A percentile compares a stretch with the other conserved stretches of the same genome.
phyloP scores from a whole-genome alignment of 345 rosid species.

The Gossypium thurberi region DNA sequence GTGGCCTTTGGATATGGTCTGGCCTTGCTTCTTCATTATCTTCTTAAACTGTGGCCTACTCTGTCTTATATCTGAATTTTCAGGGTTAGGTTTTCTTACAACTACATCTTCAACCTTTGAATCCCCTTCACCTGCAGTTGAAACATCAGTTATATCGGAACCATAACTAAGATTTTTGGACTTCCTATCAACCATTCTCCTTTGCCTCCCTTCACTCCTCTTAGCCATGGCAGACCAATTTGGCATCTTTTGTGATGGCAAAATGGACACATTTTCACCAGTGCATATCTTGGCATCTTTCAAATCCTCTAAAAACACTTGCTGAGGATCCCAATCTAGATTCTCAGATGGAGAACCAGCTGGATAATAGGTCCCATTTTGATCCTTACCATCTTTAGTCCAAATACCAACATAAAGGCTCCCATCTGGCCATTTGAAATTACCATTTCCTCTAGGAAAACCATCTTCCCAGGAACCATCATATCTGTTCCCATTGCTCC shows the following conservation, averaged over 20 bases:
- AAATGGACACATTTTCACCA: constrained; percentile 54
- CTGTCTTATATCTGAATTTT: constrained; percentile 31
- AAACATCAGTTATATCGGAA: constrained; percentile 22
- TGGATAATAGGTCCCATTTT: constrained; percentile 78
- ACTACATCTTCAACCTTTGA: constrained; percentile 38
- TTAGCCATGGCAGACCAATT: constrained; percentile 43
- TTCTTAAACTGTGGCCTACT: constrained; percentile 31
- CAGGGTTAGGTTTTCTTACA: constrained; percentile 24
- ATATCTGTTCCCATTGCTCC: constrained; percentile 76
- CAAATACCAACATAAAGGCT: constrained; percentile 87
- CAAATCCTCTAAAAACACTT: constrained; percentile 47
- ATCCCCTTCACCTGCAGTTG: constrained; percentile 28
- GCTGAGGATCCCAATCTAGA: constrained; percentile 78
- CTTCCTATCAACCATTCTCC: constrained; percentile 68
- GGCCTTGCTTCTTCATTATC: constrained; percentile 72
- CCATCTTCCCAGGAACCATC: constrained; percentile 94
- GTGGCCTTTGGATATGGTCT: constrained; percentile 84
- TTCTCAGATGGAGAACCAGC: constrained; percentile 40
- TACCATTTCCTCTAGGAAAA: constrained; percentile 84
- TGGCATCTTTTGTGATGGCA: constrained; percentile 82
- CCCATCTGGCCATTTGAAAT: constrained; percentile 63
- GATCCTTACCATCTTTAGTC: constrained; percentile 75
- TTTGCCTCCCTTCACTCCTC: constrained; percentile 31
- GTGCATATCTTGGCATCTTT: constrained; percentile 50
- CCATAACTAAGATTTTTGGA: constrained; percentile 30